Conservation (phyloP, 2,329 filamentous ascomycete genomes). For the Clarireedia hainanense region DNA sequence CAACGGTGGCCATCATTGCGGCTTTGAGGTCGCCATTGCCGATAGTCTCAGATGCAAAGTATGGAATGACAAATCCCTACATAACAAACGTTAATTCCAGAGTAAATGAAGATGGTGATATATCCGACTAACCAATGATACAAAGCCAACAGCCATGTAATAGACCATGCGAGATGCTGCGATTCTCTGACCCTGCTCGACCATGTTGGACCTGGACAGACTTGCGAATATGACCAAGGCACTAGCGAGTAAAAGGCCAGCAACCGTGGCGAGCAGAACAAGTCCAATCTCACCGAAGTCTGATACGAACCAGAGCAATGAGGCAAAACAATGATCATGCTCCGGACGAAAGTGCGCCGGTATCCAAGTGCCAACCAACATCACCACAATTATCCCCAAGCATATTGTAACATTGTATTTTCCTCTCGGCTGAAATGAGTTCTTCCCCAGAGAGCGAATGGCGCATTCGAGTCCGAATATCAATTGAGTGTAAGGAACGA, state of each 20-base stretch:
- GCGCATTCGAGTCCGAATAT: conserved; percentile 57
- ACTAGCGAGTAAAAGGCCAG: conserved; percentile 42
- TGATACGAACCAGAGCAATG: conserved; percentile 59
- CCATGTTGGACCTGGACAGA: conserved; percentile 44
- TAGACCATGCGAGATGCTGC: conserved; percentile 64
- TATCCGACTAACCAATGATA: conserved; percentile 47
- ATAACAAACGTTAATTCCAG: conserved; percentile 22
- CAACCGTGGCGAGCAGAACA: conserved; percentile 42
- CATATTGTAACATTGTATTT: conserved; percentile 55
- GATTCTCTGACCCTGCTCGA: conserved; percentile 52
- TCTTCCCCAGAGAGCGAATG: conserved; percentile 44
- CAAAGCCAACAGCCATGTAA: conserved; percentile 47
- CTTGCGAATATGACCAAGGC: conserved; percentile 48
- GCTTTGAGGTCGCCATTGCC: conserved; percentile 39
- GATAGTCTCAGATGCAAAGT: conserved; percentile 51
- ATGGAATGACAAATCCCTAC: conserved; percentile 53
- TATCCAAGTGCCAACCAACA: conserved; percentile 49
- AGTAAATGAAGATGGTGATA: conserved; percentile 4
- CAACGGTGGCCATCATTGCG: conserved; percentile 57
- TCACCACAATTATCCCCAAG: conserved; percentile 40
- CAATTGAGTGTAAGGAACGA: conserved; percentile 57
- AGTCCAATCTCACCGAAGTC: conserved; percentile 52
- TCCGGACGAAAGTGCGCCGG: conserved; percentile 48
- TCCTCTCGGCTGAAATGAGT: conserved; percentile 49
- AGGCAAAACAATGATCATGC: conserved; percentile 56